phyloP scores from a whole-genome alignment of 257 asterid genomes.

The Solanum medicagineum region DNA sequence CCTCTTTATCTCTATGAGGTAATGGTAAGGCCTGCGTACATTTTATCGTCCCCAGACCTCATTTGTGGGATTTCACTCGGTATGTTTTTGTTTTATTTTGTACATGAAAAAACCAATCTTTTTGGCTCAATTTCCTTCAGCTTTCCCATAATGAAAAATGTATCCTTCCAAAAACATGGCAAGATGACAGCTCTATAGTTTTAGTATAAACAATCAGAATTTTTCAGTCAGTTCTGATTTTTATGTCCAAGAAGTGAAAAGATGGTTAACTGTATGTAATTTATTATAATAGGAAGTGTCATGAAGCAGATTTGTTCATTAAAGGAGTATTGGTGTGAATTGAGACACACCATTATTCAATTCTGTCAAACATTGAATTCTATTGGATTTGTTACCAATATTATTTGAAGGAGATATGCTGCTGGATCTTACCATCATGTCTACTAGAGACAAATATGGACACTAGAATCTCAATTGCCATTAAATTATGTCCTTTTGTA shows the following conservation, averaged over 20 bases:
- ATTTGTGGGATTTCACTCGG: too few species aligned
- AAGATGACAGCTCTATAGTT: background rate
- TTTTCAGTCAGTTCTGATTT: background rate
- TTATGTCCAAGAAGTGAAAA: background rate
- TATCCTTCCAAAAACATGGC: background rate
- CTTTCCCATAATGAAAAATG: background rate
- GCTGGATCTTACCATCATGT: background rate
- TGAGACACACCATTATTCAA: background rate
- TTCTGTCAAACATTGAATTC: background rate
- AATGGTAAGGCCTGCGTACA: too few species aligned
- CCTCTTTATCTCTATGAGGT: too few species aligned
- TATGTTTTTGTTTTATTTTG: background rate
- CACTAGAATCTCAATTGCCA: background rate
- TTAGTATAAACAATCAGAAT: background rate
- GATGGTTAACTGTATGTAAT: background rate
- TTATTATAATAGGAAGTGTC: background rate
- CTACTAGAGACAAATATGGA: background rate
- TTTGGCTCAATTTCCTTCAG: background rate
- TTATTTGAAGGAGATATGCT: background rate
- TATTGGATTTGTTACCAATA: background rate
- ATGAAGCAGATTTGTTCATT: background rate
- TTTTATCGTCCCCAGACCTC: too few species aligned
- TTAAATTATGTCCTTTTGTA: background rate
- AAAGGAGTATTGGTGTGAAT: background rate
- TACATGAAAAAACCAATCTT: background rate